Conservation (phyloP, 495 filamentous ascomycete genomes). For the Penicillium turbatum region DNA sequence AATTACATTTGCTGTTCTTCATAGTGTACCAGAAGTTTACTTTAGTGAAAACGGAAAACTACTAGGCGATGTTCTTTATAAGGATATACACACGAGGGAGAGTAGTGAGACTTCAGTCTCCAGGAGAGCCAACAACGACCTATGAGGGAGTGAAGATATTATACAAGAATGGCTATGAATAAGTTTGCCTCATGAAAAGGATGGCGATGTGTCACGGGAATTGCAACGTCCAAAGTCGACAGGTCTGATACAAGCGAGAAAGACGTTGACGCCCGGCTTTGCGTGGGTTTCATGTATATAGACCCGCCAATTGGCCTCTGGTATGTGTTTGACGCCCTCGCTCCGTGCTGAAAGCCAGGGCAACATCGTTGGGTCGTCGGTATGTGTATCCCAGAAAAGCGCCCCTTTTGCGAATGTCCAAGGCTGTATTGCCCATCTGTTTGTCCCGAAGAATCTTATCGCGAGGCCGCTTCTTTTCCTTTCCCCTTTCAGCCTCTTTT, state of each 20-base stretch:
- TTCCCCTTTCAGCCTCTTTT: conserved; percentile 30
- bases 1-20: background rate
- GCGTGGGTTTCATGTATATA: conserved; percentile 19
- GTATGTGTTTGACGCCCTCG: conserved; percentile 27
- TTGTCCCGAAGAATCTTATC: conserved; percentile 77
- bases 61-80: background rate
- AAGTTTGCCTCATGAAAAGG: background rate
- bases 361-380: conserved; percentile 49
- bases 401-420: conserved; percentile 73
- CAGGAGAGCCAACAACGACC: background rate
- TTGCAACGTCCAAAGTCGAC: background rate
- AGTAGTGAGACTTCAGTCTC: background rate
- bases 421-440: conserved; percentile 53
- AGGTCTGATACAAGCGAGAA: background rate
- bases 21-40: too few relatives aligned
- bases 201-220: background rate
- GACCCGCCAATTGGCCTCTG: conserved; percentile 25
- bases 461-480: conserved; percentile 65
- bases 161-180: background rate
- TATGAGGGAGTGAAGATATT: background rate
- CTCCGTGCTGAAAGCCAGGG: conserved; percentile 30
- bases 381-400: conserved; percentile 94
- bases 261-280: background rate
- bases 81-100: conserved; percentile 5
- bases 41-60: too few relatives aligned